Conservation (phyloP, 176 grass and related monocot species). For the Bothriochloa decipiens region DNA sequence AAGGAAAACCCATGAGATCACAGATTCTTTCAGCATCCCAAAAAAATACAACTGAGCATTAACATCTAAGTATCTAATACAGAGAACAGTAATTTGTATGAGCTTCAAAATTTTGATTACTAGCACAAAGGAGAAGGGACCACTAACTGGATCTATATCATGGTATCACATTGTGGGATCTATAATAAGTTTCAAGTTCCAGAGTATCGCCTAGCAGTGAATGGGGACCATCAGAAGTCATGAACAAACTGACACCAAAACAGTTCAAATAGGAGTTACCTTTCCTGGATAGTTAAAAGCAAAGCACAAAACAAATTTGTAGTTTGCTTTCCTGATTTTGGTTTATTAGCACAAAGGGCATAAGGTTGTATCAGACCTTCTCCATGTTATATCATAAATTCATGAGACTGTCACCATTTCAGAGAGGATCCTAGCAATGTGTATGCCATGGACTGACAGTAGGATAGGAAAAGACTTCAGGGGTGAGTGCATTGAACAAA, state of each 20-base stretch:
- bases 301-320: constrained; percentile 1
- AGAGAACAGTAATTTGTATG: background rate
- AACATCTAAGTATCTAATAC: background rate
- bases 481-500: background rate
- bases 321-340: constrained; percentile 9
- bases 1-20: constrained; percentile 15
- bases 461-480: constrained; percentile 13
- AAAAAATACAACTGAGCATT: background rate
- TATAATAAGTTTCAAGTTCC: background rate
- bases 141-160: background rate
- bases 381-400: constrained; percentile 3
- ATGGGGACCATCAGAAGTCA: constrained; percentile 18
- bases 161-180: constrained; percentile 3
- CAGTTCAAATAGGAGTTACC: background rate
- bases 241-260: constrained; percentile 7
- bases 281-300: background rate
- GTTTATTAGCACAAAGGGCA: constrained; percentile 29
- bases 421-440: constrained; percentile 4
- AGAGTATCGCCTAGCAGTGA: constrained; percentile 14
- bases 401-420: background rate
- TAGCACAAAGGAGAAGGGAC: constrained; percentile 6
- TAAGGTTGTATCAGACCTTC: constrained; percentile 14
- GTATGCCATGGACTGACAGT: background rate
- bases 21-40: background rate
- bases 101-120: background rate